Conservation (phyloP, 1,284 basidiomycete genomes). For the Sparassis latifolia region DNA sequence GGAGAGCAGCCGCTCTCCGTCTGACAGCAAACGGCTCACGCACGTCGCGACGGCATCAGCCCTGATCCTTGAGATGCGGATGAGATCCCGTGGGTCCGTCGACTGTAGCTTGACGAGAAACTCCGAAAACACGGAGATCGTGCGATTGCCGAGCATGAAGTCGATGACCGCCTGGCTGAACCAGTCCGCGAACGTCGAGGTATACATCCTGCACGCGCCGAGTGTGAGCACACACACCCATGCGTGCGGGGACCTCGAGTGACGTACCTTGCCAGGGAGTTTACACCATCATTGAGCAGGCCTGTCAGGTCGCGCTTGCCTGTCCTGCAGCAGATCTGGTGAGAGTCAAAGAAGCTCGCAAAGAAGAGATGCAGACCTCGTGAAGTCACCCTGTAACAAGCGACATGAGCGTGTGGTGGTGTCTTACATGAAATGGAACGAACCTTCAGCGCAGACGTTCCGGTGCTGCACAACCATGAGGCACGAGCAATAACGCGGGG, state of each 20-base stretch:
- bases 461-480: conserved; percentile 45
- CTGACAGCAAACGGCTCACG: conserved; percentile 72
- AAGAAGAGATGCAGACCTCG: conserved; percentile 42
- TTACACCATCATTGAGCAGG: conserved; percentile 89
- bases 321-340: conserved; percentile 45
- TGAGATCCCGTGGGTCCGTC: conserved; percentile 84
- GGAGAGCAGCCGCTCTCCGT: conserved; percentile 74
- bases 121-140: conserved; percentile 82
- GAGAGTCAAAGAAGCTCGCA: conserved; percentile 3
- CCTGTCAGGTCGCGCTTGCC: conserved; percentile 91
- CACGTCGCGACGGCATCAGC: conserved; percentile 87
- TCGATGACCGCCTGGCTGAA: conserved; percentile 94
- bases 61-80: conserved; percentile 82
- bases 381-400: conserved; percentile 76
- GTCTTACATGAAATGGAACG: conserved; percentile 12
- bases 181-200: conserved; percentile 89
- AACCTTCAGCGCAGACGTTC: conserved; percentile 89
- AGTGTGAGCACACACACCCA: conserved; percentile 1
- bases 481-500: too few relatives aligned
- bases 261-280: conserved; percentile 71
- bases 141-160: conserved; percentile 85
- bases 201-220: conserved; percentile 56
- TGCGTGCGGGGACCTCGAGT: background rate
- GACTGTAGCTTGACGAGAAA: conserved; percentile 83
- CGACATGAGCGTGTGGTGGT: conserved; percentile 3